Evolutionary conservation across 352 stramenopile genomes (phyloP).

Genomic region (Phytopythium mirpurense): DNA sequence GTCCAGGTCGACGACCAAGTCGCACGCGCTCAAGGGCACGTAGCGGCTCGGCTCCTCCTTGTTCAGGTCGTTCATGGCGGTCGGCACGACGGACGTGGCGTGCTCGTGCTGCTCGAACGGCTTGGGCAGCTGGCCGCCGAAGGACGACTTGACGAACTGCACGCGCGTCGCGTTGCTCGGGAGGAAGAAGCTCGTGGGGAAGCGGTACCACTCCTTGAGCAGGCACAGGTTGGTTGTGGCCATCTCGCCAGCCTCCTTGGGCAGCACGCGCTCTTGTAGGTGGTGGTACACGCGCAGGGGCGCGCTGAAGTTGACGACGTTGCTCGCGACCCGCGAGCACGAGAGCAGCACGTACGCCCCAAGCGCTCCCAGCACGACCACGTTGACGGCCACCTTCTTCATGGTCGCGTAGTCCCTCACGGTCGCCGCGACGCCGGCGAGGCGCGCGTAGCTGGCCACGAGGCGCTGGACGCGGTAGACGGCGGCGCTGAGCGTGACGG

Average conservation of each 20-base stretch:
- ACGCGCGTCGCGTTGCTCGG: constrained; percentile 73
- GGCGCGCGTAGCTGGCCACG: constrained; percentile 8
- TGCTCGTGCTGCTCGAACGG: constrained; percentile 76
- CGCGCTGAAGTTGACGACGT: constrained; percentile 67
- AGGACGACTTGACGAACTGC: constrained; percentile 91
- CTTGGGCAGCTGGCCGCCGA: constrained; percentile 93
- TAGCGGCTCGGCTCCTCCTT: constrained; percentile 88
- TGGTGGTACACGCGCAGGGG: constrained; percentile 69
- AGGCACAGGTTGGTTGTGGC: constrained; percentile 80
- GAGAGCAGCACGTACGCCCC: constrained; percentile 52
- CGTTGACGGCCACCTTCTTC: constrained; percentile 13
- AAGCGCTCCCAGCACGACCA: constrained; percentile 38
- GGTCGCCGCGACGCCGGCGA: not conserved
- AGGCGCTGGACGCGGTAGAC: constrained; percentile 27
- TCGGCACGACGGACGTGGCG: constrained; percentile 54
- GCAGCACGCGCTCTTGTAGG: constrained; percentile 50
- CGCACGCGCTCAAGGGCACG: constrained; percentile 65
- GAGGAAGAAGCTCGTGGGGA: constrained; percentile 96
- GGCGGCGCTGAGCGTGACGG: constrained; percentile 56
- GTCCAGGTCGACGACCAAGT: constrained; percentile 89
- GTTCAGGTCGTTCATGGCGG: constrained; percentile 94
- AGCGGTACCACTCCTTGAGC: constrained; percentile 98
- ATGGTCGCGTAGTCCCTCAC: not conserved
- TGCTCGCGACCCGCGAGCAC: constrained; percentile 51
- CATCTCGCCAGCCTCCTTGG: constrained; percentile 20